Conservation (phyloP, 768 basidiomycete species). For the Sarcodon aspratus region DNA sequence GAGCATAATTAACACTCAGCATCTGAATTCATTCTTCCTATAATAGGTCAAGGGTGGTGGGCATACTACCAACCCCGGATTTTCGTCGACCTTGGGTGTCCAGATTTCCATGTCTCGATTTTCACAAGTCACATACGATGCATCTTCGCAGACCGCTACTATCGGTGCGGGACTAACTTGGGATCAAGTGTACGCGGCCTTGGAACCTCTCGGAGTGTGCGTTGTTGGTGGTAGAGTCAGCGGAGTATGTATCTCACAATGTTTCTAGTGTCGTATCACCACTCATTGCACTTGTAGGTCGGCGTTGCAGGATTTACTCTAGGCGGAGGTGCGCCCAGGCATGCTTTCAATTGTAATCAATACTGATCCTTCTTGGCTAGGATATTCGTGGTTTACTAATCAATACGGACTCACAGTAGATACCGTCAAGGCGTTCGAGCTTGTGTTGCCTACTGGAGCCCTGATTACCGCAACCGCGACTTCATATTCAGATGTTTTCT, state of each 20-base stretch:
- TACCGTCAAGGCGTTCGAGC: conserved; percentile 39
- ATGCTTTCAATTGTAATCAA: not conserved
- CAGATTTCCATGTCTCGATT: conserved; percentile 23
- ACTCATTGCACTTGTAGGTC: not conserved
- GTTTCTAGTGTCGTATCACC: not conserved
- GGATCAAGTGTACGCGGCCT: conserved; percentile 53
- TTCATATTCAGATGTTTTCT: conserved; percentile 28
- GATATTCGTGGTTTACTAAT: conserved; percentile 56
- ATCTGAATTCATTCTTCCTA: not conserved
- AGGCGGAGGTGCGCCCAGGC: conserved; percentile 34
- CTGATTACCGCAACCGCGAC: conserved; percentile 21
- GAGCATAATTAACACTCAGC: not conserved
- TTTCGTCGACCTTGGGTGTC: conserved; percentile 23
- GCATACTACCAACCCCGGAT: conserved; percentile 20
- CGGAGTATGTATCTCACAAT: conserved; percentile 34
- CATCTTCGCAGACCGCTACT: conserved; percentile 7
- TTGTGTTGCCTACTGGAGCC: conserved; percentile 44
- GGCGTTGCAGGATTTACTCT: conserved; percentile 24
- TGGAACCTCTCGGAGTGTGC: conserved; percentile 35
- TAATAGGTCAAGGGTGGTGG: conserved; percentile 24
- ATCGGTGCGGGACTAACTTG: conserved; percentile 38
- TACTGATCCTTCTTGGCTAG: conserved; percentile 14
- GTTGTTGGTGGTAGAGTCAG: conserved; percentile 50
- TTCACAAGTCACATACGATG: conserved; percentile 13
- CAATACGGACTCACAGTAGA: conserved; percentile 49